phyloP scores from a whole-genome alignment of 1,284 basidiomycete genomes.

The Athelia sp. region DNA sequence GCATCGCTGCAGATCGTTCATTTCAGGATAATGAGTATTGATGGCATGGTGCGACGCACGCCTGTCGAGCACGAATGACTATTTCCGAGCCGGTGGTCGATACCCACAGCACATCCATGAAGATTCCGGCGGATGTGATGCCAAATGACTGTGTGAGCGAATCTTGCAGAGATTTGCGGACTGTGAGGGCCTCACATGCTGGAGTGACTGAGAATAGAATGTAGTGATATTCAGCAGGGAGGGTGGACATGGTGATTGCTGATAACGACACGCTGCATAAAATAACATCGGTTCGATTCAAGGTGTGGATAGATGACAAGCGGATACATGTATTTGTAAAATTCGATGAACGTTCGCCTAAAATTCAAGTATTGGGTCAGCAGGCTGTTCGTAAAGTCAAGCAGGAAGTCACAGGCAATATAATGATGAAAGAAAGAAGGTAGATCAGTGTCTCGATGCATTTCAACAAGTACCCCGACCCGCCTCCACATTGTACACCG shows the following conservation, averaged over 20 bases:
- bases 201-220: neutral
- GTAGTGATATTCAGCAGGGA: neutral
- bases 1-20: neutral
- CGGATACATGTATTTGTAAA: too few species aligned
- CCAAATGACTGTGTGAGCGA: neutral
- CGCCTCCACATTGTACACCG: conserved; percentile 42
- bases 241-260: neutral
- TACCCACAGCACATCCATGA: neutral
- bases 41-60: neutral
- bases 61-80: neutral
- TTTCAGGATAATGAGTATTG: neutral
- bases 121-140: neutral
- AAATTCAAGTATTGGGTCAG: too few species aligned
- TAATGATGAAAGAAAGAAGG: conserved; percentile 3
- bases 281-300: too few species aligned
- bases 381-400: neutral
- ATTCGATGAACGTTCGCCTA: too few species aligned
- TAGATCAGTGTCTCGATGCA: conserved; percentile 34
- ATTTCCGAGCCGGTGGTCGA: neutral
- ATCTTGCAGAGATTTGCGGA: neutral
- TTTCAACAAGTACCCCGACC: conserved; percentile 36
- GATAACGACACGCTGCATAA: too few species aligned
- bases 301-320: too few species aligned
- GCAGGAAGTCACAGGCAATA: neutral
- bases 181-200: neutral